Base-by-base conservation (phyloP, 1,139 yeast genomes). In the Taphrina populina region DNA sequence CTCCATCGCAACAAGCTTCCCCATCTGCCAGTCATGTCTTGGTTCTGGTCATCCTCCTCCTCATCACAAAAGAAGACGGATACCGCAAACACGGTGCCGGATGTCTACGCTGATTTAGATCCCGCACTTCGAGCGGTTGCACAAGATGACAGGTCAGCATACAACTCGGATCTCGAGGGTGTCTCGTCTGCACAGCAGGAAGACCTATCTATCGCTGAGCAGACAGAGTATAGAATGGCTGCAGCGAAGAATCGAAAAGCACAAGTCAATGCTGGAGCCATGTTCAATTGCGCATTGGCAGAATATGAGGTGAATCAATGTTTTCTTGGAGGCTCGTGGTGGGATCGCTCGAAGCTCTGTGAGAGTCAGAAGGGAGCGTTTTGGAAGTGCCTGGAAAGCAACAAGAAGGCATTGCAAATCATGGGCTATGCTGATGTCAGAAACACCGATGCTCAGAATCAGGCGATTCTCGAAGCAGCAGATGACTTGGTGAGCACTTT, bases 201-300 rank as follows among this genome's bases (percentile, higher is more conserved):
- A 4, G 43, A 37, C 11, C 29, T 11, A 17, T 33, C 52, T 7
- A 20, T 33, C 10, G 26, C 24, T 19, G 54, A 49, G 7, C 32
- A 23, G 26, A 15, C 39, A n/a, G 7, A 4, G 17, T 19, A 30
- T 11, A 29, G 17, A 37, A 32, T 29, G 27, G 13, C 32, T 3
- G n/a, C 40, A 30, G 8, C 39, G 4, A 49, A 49, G 39, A 15
- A 45, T 10, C 54, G 54, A n/a, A 37, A 33, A 15, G 26, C 54
- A 10, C 36, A 37, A 10, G 26, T 49, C 26, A 49, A 49, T 23
- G 46, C 54, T 8, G 54, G 54, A 15, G 54, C 54, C 2, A 32
- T 49, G 30, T 49, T 49, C 46, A 49, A 49, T 13, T 49, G 54
- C 39, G 54, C 54, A 17, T 8, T 49, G 8, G 54, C 54, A 8